phyloP scores from a whole-genome alignment of 352 stramenopile genomes.

The Globisporangium apiculatum region DNA sequence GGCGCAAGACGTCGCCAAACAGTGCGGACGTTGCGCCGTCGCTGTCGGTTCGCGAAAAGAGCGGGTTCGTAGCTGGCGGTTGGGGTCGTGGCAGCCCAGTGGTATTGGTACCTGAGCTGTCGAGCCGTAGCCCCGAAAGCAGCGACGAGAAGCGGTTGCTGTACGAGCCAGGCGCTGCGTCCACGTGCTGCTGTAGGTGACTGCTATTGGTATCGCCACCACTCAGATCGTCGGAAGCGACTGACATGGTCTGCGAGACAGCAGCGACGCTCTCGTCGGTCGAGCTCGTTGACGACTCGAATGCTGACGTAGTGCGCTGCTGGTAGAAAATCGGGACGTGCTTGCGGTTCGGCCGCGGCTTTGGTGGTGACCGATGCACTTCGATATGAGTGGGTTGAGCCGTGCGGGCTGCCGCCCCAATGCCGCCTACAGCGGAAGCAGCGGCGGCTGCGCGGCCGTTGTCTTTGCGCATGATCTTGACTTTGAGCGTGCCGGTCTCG shows the following conservation, averaged over 20 bases:
- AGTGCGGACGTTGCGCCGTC: conserved; percentile 25
- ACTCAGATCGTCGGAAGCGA: conserved; percentile 17
- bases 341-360: conserved; percentile 73
- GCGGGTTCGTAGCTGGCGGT: conserved; percentile 34
- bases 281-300: conserved; percentile 15
- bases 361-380: conserved; percentile 40
- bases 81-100: conserved; percentile 6
- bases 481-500: conserved; percentile 63
- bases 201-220: conserved; percentile 13
- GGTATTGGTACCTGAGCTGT: not conserved
- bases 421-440: not conserved
- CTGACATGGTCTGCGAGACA: conserved; percentile 23
- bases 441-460: conserved; percentile 7
- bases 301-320: conserved; percentile 11
- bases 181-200: not conserved
- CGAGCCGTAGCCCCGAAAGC: conserved; percentile 25
- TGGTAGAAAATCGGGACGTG: conserved; percentile 83
- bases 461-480: conserved; percentile 75
- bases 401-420: too few species aligned
- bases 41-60: conserved; percentile 54
- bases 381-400: not conserved
- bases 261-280: conserved; percentile 26
- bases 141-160: conserved; percentile 20
- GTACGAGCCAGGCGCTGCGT: conserved; percentile 11
- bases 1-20: conserved; percentile 40